These are phyloP conservation scores for Solanum medicagineum DNA, from an alignment of 257 asterid species.

Conservation along the genomic window DNA sequence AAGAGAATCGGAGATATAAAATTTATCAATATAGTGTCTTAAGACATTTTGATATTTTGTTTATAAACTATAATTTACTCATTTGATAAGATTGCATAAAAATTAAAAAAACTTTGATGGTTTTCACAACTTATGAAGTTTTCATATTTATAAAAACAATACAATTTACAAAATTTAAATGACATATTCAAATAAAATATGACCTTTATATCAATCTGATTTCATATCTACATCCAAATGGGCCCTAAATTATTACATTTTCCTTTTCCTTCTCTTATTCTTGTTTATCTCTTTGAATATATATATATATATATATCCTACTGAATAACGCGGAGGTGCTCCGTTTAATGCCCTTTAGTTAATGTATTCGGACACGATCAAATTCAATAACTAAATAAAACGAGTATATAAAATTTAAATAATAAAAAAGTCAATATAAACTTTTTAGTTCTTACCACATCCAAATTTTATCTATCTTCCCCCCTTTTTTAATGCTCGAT, in stretches of 20 bases:
- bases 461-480: not conserved
- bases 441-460: not conserved
- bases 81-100: not conserved
- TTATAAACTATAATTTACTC: not conserved
- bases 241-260: not conserved
- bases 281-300: not conserved
- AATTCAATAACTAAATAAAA: not conserved
- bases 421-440: not conserved
- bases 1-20: not conserved
- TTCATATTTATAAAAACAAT: no score
- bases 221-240: no score
- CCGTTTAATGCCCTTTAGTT: not conserved
- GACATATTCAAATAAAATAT: no score
- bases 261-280: not conserved
- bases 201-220: no score
- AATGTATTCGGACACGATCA: not conserved
- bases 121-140: not conserved
- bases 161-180: no score
- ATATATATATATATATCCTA: not conserved
- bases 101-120: no score
- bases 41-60: not conserved
- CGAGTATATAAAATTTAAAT: not conserved
- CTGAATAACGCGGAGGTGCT: not conserved
- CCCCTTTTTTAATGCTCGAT: rapidly evolving
- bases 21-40: not conserved